Percentiles rank a stretch among this genome's conserved stretches.
Conservation (phyloP, 441 rosid species). For the Sinapis alba region DNA sequence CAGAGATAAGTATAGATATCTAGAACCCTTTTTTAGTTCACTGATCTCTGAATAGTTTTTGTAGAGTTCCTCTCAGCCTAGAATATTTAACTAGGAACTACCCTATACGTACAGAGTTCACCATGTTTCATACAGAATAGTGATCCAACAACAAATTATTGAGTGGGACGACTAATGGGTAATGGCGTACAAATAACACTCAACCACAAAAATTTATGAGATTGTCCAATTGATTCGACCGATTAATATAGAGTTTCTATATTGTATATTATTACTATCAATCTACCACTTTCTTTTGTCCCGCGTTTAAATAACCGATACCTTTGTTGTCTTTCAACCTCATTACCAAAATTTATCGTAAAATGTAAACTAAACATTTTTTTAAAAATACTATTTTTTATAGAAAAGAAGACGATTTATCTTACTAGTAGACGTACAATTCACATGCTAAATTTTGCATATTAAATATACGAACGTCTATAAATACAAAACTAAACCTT, state of each 20-base stretch:
- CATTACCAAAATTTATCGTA: not conserved
- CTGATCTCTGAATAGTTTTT: not conserved
- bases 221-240: conserved; percentile 37
- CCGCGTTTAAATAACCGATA: not conserved
- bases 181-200: conserved; percentile 31
- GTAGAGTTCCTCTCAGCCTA: not conserved
- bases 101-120: not conserved
- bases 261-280: not conserved
- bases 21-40: too few relatives aligned
- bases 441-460: not conserved
- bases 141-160: not conserved
- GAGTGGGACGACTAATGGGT: conserved; percentile 28
- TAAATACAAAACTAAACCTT: not conserved
- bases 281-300: conserved; percentile 17
- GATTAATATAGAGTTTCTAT: conserved; percentile 33
- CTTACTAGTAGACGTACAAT: too few relatives aligned
- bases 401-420: too few relatives aligned
- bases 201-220: conserved; percentile 25
- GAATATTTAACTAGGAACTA: not conserved
- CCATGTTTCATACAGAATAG: too few relatives aligned
- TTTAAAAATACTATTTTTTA: not conserved
- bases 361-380: not conserved
- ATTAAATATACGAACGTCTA: not conserved
- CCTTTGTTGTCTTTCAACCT: conserved; percentile 3
- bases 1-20: too few relatives aligned